Evolutionary conservation across 2,329 filamentous ascomycete genomes (phyloP).

Genomic region (Penicillium sp.): DNA sequence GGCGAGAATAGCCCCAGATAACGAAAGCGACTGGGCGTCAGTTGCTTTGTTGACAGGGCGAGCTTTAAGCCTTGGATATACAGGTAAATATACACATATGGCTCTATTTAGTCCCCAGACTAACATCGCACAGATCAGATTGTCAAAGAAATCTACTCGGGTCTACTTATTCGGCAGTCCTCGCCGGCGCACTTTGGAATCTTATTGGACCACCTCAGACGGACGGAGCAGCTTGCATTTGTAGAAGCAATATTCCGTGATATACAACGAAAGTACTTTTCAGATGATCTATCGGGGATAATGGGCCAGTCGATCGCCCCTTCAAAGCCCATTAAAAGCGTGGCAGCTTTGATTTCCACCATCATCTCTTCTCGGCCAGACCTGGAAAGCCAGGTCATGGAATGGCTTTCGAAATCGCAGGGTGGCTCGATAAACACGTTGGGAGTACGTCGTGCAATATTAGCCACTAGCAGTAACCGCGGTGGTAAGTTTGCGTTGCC

Average conservation of each 20-base stretch:
- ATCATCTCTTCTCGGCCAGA: slow-evolving; percentile 51
- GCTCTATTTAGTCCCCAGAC: background rate
- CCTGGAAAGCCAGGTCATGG: slow-evolving; percentile 56
- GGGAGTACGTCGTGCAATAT: slow-evolving; percentile 65
- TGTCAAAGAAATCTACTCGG: slow-evolving; percentile 41
- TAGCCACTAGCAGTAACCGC: slow-evolving; percentile 58
- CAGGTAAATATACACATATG: slow-evolving; percentile 50
- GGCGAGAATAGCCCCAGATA: slow-evolving; percentile 42
- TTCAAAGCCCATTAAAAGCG: slow-evolving; percentile 53
- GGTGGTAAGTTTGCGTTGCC: slow-evolving; percentile 40
- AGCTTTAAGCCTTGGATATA: slow-evolving; percentile 69
- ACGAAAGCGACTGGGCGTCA: slow-evolving; percentile 34
- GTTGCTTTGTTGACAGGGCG: slow-evolving; percentile 54
- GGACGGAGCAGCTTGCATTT: slow-evolving; percentile 50
- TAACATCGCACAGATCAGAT: slow-evolving; percentile 39
- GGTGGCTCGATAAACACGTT: slow-evolving; percentile 65
- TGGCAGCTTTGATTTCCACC: slow-evolving; percentile 56
- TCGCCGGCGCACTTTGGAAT: slow-evolving; percentile 33
- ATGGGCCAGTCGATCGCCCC: slow-evolving; percentile 9
- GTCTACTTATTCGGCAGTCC: slow-evolving; percentile 34
- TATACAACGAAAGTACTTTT: slow-evolving; percentile 44
- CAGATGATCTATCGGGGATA: slow-evolving; percentile 18
- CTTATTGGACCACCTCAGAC: slow-evolving; percentile 46
- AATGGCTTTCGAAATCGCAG: slow-evolving; percentile 65
- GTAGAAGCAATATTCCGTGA: slow-evolving; percentile 49